Base-by-base conservation (phyloP, 805 yeast genomes). In the Candida palmyrensis region DNA sequence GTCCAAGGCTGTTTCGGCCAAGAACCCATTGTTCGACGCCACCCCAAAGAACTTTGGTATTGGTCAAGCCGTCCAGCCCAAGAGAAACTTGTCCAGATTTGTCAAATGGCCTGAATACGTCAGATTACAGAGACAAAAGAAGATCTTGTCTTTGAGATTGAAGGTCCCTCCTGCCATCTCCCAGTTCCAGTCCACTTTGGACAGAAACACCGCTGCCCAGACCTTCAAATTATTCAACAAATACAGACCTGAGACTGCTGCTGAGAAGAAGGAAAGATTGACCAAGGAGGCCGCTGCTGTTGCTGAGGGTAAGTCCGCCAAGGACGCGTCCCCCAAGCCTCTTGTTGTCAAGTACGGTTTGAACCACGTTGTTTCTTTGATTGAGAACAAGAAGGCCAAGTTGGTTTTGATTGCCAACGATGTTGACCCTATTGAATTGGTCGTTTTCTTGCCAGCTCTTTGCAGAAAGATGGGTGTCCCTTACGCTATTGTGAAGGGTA, bases 381-480 rank as follows among this genome's bases (percentile, higher is more conserved):
- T 90, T 57, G 98, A 90, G 81, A 86, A 87, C 94, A 92, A 90
- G 84, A 90, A 90, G 82, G 94, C 96, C 53, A 86, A 87, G 73
- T 79, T 90, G 57, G 97, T 90, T 45, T 79, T 90, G 70, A 90
- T 90, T 60, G 97, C 98, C 67, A 83, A 90, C 77, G 98, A 90
- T 57, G 98, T 90, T 58, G 98, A 90, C 78, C 98, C 98, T 63
- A 85, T 90, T 62, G 98, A 90, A 77, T 78, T 90, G 64, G 97
- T 90, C 53, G 75, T 90, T 59, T 90, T 86, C 83, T 75, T 90
- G 57, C 98, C 98, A 65, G 97, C 98, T 71, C 79, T 90, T 64
- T 90, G 97, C 78, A 87, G 90, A 77, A 92, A 92, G 83, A 80
- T 90, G 94, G 97, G 97, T 75, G 89, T 92, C 49, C 97, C 98